phyloP scores from a whole-genome alignment of 306 rosid genomes.

The Dalbergia cochinchinensis region DNA sequence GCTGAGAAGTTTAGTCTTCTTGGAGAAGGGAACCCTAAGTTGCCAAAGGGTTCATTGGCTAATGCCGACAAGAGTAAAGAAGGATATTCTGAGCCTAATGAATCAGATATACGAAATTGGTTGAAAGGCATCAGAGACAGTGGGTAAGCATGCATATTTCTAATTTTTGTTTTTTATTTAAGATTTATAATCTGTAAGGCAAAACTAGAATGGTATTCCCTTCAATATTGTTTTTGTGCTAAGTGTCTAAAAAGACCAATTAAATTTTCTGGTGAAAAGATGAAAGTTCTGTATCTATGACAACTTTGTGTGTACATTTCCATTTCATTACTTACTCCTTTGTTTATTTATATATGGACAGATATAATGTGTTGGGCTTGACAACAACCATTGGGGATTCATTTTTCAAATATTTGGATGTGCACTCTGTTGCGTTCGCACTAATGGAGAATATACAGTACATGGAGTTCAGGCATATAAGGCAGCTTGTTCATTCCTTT shows the following conservation, averaged over 20 bases:
- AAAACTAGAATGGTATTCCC: constrained; percentile 19
- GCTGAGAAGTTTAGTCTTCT: constrained; percentile 83
- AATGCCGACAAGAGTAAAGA: constrained; percentile 62
- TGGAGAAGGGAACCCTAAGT: constrained; percentile 90
- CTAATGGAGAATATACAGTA: constrained; percentile 91
- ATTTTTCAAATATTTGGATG: constrained; percentile 79
- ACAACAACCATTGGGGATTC: constrained; percentile 86
- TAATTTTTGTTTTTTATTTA: constrained; percentile 18
- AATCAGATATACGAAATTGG: constrained; percentile 88
- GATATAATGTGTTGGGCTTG: constrained; percentile 93
- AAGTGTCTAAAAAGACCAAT: constrained; percentile 27
- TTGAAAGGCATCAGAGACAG: constrained; percentile 95
- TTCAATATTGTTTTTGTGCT: constrained; percentile 20
- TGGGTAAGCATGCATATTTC: constrained; percentile 66
- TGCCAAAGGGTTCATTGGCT: constrained; percentile 61
- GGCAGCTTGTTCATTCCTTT: constrained; percentile 87
- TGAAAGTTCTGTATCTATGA: constrained; percentile 38
- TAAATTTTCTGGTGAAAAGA: constrained; percentile 32
- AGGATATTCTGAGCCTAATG: constrained; percentile 74
- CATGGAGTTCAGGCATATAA: constrained; percentile 97
- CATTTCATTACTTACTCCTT: constrained; percentile 37
- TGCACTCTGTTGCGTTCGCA: constrained; percentile 72
- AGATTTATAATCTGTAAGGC: constrained; percentile 10
- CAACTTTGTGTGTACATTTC: constrained; percentile 31
- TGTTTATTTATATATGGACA: constrained; percentile 48